phyloP scores from a whole-genome alignment of 2,329 filamentous ascomycete species.

The Talaromyces sp. region DNA sequence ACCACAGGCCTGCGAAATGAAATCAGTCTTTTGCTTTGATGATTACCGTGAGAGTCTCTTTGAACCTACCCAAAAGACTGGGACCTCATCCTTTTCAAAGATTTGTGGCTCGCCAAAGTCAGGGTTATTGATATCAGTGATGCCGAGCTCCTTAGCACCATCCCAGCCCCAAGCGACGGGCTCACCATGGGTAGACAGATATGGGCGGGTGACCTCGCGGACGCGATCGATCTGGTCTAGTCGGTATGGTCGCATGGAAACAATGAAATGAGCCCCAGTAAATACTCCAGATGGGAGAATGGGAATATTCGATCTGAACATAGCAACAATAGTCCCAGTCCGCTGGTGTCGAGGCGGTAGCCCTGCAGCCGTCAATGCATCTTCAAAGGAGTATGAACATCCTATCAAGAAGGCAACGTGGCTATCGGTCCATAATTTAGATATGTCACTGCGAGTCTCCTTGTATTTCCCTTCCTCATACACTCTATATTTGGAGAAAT shows the following conservation, averaged over 20 bases:
- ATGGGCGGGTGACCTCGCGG: constrained; percentile 58
- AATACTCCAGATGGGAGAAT: constrained; percentile 64
- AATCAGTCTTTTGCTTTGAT: background rate
- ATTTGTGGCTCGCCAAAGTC: constrained; percentile 61
- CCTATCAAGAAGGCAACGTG: constrained; percentile 67
- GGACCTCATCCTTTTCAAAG: constrained; percentile 41
- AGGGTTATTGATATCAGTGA: constrained; percentile 54
- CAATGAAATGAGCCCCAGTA: constrained; percentile 57
- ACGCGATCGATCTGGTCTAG: constrained; percentile 55
- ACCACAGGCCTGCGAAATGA: constrained; percentile 61
- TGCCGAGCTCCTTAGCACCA: constrained; percentile 55
- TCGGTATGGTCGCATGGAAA: constrained; percentile 65
- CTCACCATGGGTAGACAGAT: constrained; percentile 63
- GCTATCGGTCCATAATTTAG: constrained; percentile 57
- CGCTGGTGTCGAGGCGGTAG: constrained; percentile 56
- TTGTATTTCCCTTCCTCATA: constrained; percentile 55
- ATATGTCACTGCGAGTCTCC: constrained; percentile 48
- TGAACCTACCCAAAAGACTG: constrained; percentile 34
- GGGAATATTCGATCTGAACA: constrained; percentile 63
- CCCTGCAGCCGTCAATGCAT: constrained; percentile 55
- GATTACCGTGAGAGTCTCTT: background rate
- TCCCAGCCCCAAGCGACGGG: constrained; percentile 68
- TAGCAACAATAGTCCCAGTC: constrained; percentile 57
- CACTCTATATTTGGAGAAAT: constrained; percentile 62
- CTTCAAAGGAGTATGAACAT: constrained; percentile 67